Conservation (phyloP, 208 protist genomes). For the Trypanosoma cruzi region DNA sequence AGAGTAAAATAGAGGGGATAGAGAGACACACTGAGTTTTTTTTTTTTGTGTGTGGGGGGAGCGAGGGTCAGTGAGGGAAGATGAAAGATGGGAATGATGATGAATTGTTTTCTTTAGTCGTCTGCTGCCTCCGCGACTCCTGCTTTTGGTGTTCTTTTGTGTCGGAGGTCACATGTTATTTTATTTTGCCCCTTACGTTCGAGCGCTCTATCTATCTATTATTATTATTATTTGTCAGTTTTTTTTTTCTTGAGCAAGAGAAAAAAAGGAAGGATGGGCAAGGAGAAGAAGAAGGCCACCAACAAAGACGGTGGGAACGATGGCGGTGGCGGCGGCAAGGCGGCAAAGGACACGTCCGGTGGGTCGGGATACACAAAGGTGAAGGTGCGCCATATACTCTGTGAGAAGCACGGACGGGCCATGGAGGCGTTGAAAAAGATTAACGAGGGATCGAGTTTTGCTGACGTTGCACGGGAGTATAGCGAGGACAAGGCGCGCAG, state of each 20-base stretch:
- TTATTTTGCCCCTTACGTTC: conserved; percentile 5
- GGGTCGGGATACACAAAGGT: conserved; percentile 37
- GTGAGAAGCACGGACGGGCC: conserved; percentile 26
- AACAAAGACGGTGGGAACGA: conserved; percentile 5
- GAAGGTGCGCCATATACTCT: conserved; percentile 42
- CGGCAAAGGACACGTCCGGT: conserved; percentile 31
- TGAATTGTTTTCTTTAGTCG: not conserved
- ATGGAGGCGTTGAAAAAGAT: conserved; percentile 31
- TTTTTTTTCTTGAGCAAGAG: not conserved
- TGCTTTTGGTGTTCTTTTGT: not conserved
- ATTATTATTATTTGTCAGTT: not conserved
- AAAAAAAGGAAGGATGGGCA: conserved; percentile 9
- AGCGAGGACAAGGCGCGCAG: conserved; percentile 36
- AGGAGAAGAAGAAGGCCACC: conserved; percentile 13
- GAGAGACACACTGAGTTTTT: not conserved
- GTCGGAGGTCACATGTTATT: not conserved
- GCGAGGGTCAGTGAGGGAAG: not conserved
- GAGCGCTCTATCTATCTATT: conserved; percentile 2
- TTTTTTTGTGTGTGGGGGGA: not conserved
- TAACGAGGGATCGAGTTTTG: conserved; percentile 28
- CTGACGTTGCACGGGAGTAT: conserved; percentile 39
- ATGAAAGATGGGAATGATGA: not conserved
- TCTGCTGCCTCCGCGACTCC: not conserved
- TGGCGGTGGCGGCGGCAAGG: conserved; percentile 12
- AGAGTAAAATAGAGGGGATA: not conserved